phyloP scores from a whole-genome alignment of 768 basidiomycete genomes.

The Lepiota brunneoincarnata region DNA sequence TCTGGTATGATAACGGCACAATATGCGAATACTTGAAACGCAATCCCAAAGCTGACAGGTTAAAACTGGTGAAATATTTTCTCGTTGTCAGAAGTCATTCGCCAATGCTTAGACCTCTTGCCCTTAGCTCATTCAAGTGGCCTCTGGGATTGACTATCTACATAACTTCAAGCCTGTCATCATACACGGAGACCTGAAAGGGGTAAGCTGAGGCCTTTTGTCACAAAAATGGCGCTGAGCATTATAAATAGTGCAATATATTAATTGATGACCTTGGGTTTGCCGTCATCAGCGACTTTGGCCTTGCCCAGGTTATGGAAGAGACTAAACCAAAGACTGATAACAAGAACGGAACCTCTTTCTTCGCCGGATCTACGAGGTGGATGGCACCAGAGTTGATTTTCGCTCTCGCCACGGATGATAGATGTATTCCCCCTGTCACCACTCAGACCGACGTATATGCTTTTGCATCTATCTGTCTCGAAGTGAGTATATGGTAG shows the following conservation, averaged over 20 bases:
- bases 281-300: constrained; percentile 62
- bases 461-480: constrained; percentile 56
- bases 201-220: constrained; percentile 32
- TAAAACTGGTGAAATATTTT: constrained; percentile 38
- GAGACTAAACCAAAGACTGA: constrained; percentile 39
- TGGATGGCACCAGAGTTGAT: constrained; percentile 64
- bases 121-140: constrained; percentile 53
- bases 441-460: constrained; percentile 58
- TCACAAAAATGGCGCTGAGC: neutral
- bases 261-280: constrained; percentile 49
- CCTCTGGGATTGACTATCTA: constrained; percentile 55
- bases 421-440: constrained; percentile 37
- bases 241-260: constrained; percentile 47
- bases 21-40: constrained; percentile 46
- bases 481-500: constrained; percentile 41
- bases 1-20: constrained; percentile 62
- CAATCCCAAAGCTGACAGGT: constrained; percentile 38
- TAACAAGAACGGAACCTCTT: constrained; percentile 35
- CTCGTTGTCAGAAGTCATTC: neutral
- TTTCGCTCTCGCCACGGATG: constrained; percentile 46
- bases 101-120: neutral
- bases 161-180: constrained; percentile 53
- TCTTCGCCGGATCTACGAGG: constrained; percentile 45
- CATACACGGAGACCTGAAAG: constrained; percentile 62
- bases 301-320: constrained; percentile 55